Percentiles rank a stretch among this genome's conserved stretches.
phyloP scores from a whole-genome alignment of 768 basidiomycete genomes.

The Boletus sensibilis region DNA sequence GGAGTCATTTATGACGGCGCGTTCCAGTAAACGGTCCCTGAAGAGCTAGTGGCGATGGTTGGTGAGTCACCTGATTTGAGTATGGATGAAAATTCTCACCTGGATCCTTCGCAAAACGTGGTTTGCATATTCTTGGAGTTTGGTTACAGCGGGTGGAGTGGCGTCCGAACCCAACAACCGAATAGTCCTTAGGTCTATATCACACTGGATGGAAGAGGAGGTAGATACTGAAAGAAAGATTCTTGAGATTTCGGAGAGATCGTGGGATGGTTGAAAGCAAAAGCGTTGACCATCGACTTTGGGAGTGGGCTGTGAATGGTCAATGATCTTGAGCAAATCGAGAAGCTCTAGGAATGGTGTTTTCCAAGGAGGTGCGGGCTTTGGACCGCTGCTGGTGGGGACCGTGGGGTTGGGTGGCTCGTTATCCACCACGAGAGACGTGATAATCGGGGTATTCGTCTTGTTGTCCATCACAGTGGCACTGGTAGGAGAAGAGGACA shows the following conservation, averaged over 20 bases:
- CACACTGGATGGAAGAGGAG: background rate
- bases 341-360: conserved; percentile 14
- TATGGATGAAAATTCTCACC: background rate
- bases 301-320: background rate
- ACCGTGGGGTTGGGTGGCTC: background rate
- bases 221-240: conserved; percentile 10
- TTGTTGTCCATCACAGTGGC: conserved; percentile 9
- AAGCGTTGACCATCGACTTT: background rate
- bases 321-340: background rate
- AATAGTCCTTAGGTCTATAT: conserved; percentile 12
- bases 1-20: background rate
- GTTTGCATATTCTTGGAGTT: conserved; percentile 13
- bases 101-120: conserved; percentile 1
- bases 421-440: conserved; percentile 2
- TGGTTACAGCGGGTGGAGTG: background rate
- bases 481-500: conserved; percentile 6
- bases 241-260: conserved; percentile 13
- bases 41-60: conserved; percentile 7
- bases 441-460: background rate
- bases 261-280: conserved; percentile 16
- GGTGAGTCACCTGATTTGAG: background rate
- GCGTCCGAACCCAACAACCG: background rate
- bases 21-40: conserved; percentile 6
- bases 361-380: conserved; percentile 2
- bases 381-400: background rate